Evolutionary conservation across 805 yeast genomes (phyloP).

Genomic region (Candida gorgasii): DNA sequence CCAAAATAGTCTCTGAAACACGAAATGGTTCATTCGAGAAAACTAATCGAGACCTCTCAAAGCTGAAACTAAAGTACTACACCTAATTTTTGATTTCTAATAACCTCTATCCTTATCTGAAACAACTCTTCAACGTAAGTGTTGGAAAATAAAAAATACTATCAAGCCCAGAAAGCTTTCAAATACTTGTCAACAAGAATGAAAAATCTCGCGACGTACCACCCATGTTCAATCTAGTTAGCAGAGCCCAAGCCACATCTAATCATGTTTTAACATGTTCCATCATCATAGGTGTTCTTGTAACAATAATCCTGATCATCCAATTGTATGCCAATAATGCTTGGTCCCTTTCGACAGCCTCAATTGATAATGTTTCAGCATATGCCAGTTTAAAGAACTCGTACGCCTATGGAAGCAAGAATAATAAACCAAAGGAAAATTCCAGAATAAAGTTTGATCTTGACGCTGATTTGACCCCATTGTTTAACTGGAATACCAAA

Average conservation of each 20-base stretch:
- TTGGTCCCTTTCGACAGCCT: slow-evolving; percentile 40
- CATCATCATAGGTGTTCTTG: slow-evolving; percentile 42
- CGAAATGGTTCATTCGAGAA: too few species aligned
- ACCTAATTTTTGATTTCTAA: too few species aligned
- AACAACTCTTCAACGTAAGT: too few species aligned
- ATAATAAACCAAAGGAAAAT: slow-evolving; percentile 73
- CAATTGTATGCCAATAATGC: slow-evolving; percentile 51
- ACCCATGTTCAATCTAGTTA: slow-evolving; percentile 34
- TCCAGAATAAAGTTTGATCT: slow-evolving; percentile 71
- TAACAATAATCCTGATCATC: slow-evolving; percentile 48
- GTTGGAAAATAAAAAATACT: too few species aligned
- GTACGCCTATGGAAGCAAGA: slow-evolving; percentile 65
- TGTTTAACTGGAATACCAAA: slow-evolving; percentile 96
- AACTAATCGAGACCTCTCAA: too few species aligned
- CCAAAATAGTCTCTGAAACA: too few species aligned
- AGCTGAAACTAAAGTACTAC: too few species aligned
- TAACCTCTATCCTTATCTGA: too few species aligned
- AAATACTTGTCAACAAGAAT: too few species aligned
- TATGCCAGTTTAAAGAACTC: slow-evolving; percentile 50
- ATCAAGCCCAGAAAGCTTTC: too few species aligned
- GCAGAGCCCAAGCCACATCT: slow-evolving; percentile 47
- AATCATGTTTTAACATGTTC: slow-evolving; percentile 57
- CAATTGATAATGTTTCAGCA: slow-evolving; percentile 37
- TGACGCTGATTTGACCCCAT: slow-evolving; percentile 67
- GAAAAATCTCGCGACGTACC: slow-evolving; percentile 2